These are phyloP conservation scores for Kodamaea hsintzibuensis DNA, from an alignment of 805 yeast species.

Conservation along the genomic window DNA sequence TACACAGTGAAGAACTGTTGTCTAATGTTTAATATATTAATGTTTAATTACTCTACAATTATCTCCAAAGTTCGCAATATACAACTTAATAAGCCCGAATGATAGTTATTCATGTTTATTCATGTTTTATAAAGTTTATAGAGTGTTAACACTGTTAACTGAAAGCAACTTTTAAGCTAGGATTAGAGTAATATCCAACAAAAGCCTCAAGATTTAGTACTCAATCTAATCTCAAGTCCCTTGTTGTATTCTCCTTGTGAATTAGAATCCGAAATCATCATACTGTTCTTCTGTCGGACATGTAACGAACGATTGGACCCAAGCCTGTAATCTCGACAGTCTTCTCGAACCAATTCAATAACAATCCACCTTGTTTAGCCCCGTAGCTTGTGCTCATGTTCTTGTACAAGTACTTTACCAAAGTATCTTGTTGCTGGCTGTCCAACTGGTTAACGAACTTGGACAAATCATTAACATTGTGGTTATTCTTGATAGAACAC, in stretches of 20 bases:
- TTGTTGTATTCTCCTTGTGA: too few species aligned
- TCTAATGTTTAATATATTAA: neutral
- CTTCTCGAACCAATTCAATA: constrained; percentile 91
- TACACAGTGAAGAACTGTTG: neutral
- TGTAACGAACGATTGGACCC: constrained; percentile 83
- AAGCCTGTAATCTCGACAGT: constrained; percentile 81
- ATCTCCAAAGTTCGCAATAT: too few species aligned
- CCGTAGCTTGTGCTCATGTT: constrained; percentile 79
- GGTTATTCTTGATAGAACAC: constrained; percentile 48
- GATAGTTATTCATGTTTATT: too few species aligned
- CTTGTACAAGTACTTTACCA: constrained; percentile 82
- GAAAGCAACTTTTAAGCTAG: neutral
- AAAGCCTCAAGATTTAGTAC: too few species aligned
- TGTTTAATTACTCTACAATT: neutral
- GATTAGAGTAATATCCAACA: too few species aligned
- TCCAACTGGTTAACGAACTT: constrained; percentile 58
- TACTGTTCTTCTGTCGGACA: constrained; percentile 82
- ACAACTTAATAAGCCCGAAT: too few species aligned
- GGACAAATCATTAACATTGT: constrained; percentile 67
- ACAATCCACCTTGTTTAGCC: constrained; percentile 80
- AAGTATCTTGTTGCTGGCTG: constrained; percentile 67
- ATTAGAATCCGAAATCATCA: constrained; percentile 33
- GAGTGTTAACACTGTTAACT: neutral
- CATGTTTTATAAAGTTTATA: too few species aligned
- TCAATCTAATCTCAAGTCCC: too few species aligned